Conservation (phyloP, 192 early-diverging fungal species). For the Backusella tuberculispora region DNA sequence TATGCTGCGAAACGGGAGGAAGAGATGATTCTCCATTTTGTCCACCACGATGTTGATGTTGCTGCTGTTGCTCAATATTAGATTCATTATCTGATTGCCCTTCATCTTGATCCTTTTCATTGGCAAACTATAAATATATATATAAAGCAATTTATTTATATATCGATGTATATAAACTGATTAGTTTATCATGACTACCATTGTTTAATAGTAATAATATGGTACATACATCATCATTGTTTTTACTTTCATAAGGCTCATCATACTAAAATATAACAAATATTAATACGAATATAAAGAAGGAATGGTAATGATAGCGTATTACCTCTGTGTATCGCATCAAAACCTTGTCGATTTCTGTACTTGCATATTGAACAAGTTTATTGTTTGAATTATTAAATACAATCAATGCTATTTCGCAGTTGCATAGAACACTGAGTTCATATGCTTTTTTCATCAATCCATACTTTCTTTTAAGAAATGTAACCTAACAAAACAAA, state of each 20-base stretch:
- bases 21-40: not conserved
- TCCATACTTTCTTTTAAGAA: constrained; percentile 91
- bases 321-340: constrained; percentile 81
- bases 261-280: constrained; percentile 22
- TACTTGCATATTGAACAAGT: constrained; percentile 87
- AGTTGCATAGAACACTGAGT: constrained; percentile 90
- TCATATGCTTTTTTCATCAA: constrained; percentile 97
- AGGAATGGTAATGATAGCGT: not conserved
- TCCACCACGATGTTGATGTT: not conserved
- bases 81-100: constrained; percentile 15
- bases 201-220: not conserved
- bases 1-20: not conserved
- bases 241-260: constrained; percentile 35
- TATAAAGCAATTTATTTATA: not conserved
- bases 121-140: constrained; percentile 26
- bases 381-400: constrained; percentile 89
- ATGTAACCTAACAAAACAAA: constrained; percentile 69
- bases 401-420: constrained; percentile 92
- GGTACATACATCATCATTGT: constrained; percentile 32
- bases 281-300: not conserved
- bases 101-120: constrained; percentile 23
- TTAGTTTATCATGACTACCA: too few relatives aligned
- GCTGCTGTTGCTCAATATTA: not conserved
- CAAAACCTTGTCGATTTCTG: constrained; percentile 91
- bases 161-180: not conserved